A percentile compares a stretch with the other conserved stretches of the same genome.
These are phyloP conservation scores for Fusarium abutilonis DNA, from an alignment of 2,329 filamentous ascomycete species.

Conservation along the genomic window DNA sequence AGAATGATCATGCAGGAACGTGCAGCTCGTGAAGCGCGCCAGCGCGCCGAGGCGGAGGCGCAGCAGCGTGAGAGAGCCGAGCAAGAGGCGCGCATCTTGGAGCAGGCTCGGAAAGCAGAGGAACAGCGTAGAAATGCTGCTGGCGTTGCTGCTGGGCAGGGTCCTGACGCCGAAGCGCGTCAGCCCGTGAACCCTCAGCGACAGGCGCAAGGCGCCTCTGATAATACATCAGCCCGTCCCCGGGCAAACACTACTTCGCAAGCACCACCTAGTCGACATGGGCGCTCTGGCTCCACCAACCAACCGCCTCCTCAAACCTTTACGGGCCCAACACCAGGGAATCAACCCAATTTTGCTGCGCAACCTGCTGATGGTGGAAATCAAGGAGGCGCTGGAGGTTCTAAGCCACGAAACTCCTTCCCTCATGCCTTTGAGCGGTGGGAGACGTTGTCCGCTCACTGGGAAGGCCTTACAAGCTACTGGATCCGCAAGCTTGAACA, in stretches of 20 bases:
- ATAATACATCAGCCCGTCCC: constrained; percentile 42
- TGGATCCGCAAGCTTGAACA: constrained; percentile 95
- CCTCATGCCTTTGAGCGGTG: constrained; percentile 97
- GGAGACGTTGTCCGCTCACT: constrained; percentile 96
- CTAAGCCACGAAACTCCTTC: constrained; percentile 74
- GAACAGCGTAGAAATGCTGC: constrained; percentile 66
- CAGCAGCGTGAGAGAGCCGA: constrained; percentile 67
- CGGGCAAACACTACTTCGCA: constrained; percentile 45
- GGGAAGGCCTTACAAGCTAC: constrained; percentile 96
- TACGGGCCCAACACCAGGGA: constrained; percentile 30
- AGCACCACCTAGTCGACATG: constrained; percentile 35
- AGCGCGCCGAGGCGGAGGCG: constrained; percentile 73
- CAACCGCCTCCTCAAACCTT: constrained; percentile 39
- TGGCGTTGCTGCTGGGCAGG: constrained; percentile 55
- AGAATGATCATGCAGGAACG: constrained; percentile 92
- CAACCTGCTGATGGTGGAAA: constrained; percentile 33
- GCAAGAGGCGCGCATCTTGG: constrained; percentile 63
- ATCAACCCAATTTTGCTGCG: constrained; percentile 30
- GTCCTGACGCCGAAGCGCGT: constrained; percentile 45
- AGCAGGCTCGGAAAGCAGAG: constrained; percentile 66
- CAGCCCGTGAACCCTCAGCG: constrained; percentile 50
- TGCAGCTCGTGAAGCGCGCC: constrained; percentile 77
- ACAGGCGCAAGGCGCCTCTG: constrained; percentile 44
- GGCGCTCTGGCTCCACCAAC: constrained; percentile 28
- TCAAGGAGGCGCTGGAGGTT: constrained; percentile 33